A percentile compares a stretch with the other conserved stretches of the same genome.
Conservation (phyloP, 2,329 filamentous ascomycete species). For the Stagonosporopsis rhizophila region DNA sequence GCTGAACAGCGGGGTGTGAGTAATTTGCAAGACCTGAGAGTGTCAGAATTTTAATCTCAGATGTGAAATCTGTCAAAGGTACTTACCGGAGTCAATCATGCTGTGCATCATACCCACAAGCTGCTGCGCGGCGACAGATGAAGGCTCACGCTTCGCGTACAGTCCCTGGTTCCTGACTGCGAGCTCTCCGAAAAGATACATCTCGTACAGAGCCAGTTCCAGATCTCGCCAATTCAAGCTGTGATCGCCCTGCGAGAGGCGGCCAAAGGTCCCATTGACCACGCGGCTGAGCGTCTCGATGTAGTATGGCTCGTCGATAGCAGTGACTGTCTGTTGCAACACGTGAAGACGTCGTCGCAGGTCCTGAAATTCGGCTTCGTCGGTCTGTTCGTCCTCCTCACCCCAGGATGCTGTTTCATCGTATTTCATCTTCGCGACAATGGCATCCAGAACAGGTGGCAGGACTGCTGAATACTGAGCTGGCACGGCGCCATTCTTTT, state of each 20-base stretch:
- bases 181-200: constrained; percentile 94
- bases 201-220: constrained; percentile 91
- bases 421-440: constrained; percentile 95
- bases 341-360: constrained; percentile 88
- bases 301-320: constrained; percentile 86
- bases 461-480: constrained; percentile 81
- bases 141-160: constrained; percentile 84
- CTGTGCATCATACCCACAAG: constrained; percentile 92
- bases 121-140: constrained; percentile 78
- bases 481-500: constrained; percentile 68
- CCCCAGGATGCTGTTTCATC: constrained; percentile 95
- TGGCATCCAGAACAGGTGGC: constrained; percentile 85
- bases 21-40: constrained; percentile 78
- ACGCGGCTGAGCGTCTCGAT: constrained; percentile 87
- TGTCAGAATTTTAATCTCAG: constrained; percentile 16
- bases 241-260: constrained; percentile 72
- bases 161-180: constrained; percentile 87
- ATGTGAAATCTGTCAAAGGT: not conserved
- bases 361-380: constrained; percentile 97
- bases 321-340: constrained; percentile 89
- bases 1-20: constrained; percentile 86
- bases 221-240: constrained; percentile 93
- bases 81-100: constrained; percentile 88
- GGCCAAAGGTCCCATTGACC: constrained; percentile 85
- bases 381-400: constrained; percentile 90